Evolutionary conservation across 2,329 filamentous ascomycete genomes (phyloP).

Genomic region (Cordyceps militaris): DNA sequence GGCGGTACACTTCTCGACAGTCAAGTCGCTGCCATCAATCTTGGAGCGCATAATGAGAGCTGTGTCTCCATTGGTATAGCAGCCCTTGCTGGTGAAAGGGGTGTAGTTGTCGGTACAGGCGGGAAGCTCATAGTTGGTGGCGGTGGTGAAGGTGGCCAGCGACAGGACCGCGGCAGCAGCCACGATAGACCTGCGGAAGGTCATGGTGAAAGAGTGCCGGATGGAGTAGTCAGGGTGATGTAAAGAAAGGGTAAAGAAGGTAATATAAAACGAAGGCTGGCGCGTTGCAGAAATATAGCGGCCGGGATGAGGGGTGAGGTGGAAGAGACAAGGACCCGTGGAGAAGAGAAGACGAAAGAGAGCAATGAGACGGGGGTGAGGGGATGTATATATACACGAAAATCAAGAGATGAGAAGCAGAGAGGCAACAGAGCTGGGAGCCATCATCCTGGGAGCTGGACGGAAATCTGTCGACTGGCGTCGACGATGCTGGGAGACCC

Average conservation of each 20-base stretch:
- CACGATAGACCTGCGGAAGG: slow-evolving; percentile 25
- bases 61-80: slow-evolving; percentile 34
- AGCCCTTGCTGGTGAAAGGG: slow-evolving; percentile 43
- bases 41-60: slow-evolving; percentile 37
- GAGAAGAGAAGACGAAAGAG: not conserved
- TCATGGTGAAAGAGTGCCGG: slow-evolving; percentile 24
- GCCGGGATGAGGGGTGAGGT: slow-evolving; percentile 6
- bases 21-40: slow-evolving; percentile 34
- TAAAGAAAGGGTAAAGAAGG: slow-evolving; percentile 4
- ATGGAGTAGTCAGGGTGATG: slow-evolving; percentile 7
- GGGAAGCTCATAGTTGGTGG: slow-evolving; percentile 38
- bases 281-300: slow-evolving; percentile 15
- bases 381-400: slow-evolving; percentile 8
- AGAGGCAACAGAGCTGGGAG: not conserved
- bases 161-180: slow-evolving; percentile 31
- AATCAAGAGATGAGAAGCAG: not conserved
- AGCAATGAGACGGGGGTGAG: not conserved
- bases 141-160: slow-evolving; percentile 30
- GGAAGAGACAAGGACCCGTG: not conserved
- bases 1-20: slow-evolving; percentile 39
- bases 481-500: not conserved
- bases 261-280: slow-evolving; percentile 17
- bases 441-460: not conserved
- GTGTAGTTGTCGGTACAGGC: slow-evolving; percentile 38
- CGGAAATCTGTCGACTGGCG: not conserved